Percentiles rank a stretch among this genome's conserved stretches.
Conservation (phyloP, 192 early-diverging fungal species). For the Coemansia aciculifera region DNA sequence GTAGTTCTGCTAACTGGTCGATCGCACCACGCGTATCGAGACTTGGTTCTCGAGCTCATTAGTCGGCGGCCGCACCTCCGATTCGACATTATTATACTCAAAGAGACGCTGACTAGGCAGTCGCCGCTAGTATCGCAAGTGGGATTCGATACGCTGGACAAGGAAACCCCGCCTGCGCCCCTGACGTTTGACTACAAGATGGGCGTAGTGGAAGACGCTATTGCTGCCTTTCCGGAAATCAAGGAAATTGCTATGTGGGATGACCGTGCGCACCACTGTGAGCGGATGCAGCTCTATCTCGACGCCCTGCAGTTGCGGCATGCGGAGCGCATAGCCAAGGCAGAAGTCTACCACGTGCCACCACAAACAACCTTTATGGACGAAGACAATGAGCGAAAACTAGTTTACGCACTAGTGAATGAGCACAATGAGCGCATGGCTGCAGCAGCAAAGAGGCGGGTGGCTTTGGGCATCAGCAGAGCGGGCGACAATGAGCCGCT, state of each 20-base stretch:
- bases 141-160: constrained; percentile 12
- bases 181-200: constrained; percentile 63
- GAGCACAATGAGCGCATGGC: constrained; percentile 43
- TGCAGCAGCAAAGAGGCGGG: background rate
- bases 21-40: constrained; percentile 50
- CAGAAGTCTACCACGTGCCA: constrained; percentile 40
- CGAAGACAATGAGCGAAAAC: constrained; percentile 29
- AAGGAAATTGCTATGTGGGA: constrained; percentile 59
- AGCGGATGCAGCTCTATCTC: constrained; percentile 49
- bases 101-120: constrained; percentile 49
- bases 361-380: constrained; percentile 51
- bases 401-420: constrained; percentile 35
- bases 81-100: constrained; percentile 61
- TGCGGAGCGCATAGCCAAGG: constrained; percentile 20
- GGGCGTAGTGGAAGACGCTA: constrained; percentile 58
- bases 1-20: constrained; percentile 52
- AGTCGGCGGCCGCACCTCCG: constrained; percentile 27
- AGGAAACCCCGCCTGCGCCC: constrained; percentile 30
- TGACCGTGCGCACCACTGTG: constrained; percentile 57
- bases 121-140: constrained; percentile 34
- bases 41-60: constrained; percentile 45
- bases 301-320: constrained; percentile 34
- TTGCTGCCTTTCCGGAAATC: constrained; percentile 55
- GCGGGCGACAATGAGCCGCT: constrained; percentile 4
- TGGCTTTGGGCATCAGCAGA: background rate